These are phyloP conservation scores for Nemania sp. DNA, from an alignment of 2,329 filamentous ascomycete genomes.

Conservation along the genomic window DNA sequence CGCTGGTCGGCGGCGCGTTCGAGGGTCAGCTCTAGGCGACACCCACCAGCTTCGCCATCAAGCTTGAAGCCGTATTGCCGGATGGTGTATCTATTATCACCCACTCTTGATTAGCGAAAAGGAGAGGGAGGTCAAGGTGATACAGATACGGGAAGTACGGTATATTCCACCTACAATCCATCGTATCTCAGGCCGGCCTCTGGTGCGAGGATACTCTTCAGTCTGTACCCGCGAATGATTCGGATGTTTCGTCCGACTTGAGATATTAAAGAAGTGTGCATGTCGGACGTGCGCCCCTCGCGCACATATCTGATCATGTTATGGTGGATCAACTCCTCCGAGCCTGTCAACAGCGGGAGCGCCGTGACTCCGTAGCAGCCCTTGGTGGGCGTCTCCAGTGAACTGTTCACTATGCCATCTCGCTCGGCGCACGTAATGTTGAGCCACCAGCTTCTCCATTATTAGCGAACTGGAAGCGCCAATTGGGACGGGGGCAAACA, in stretches of 20 bases:
- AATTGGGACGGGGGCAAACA: background rate
- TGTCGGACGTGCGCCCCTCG: slow-evolving; percentile 49
- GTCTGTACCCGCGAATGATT: slow-evolving; percentile 55
- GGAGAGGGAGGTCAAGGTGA: background rate
- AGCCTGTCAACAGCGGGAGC: slow-evolving; percentile 57
- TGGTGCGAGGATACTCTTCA: slow-evolving; percentile 58
- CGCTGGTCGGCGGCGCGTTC: slow-evolving; percentile 50
- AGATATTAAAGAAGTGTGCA: slow-evolving; percentile 54
- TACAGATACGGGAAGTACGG: background rate
- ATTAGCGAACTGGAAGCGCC: background rate
- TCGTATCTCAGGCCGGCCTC: slow-evolving; percentile 60
- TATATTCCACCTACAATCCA: slow-evolving; percentile 54
- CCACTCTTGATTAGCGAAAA: slow-evolving; percentile 5
- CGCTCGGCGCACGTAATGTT: slow-evolving; percentile 59
- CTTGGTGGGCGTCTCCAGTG: slow-evolving; percentile 50
- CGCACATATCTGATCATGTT: slow-evolving; percentile 50
- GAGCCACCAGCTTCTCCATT: slow-evolving; percentile 58
- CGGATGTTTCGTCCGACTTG: slow-evolving; percentile 55
- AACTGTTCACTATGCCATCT: slow-evolving; percentile 57
- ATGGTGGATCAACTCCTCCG: slow-evolving; percentile 49
- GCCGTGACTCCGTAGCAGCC: slow-evolving; percentile 52
- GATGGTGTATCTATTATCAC: slow-evolving; percentile 53
- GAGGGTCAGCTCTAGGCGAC: slow-evolving; percentile 52
- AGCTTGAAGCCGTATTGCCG: slow-evolving; percentile 52
- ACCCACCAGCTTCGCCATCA: slow-evolving; percentile 45